Evolutionary conservation across 2,329 filamentous ascomycete genomes (phyloP).

Genomic region (Aspergillus floridensis): DNA sequence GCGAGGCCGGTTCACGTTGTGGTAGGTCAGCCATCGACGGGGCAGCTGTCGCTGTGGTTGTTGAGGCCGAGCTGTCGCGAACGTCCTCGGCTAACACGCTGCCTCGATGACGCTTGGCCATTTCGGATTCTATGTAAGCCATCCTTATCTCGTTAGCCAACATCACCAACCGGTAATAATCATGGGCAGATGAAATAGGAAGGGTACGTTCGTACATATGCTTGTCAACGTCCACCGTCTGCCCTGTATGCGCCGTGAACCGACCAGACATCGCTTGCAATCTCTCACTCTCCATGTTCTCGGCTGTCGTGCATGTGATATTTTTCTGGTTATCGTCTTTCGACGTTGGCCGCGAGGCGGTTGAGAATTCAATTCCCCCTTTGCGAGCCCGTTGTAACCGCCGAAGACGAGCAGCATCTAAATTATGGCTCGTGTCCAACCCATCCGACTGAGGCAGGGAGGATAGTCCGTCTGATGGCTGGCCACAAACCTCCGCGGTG

Average conservation of each 20-base stretch:
- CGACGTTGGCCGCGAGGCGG: conserved; percentile 26
- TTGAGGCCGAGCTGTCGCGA: conserved; percentile 6
- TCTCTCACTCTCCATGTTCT: conserved; percentile 34
- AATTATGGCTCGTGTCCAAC: conserved; percentile 20
- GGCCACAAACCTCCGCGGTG: conserved; percentile 9
- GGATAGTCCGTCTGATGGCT: conserved; percentile 9
- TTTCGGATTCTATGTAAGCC: conserved; percentile 64
- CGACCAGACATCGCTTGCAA: conserved; percentile 48
- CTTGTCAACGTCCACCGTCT: conserved; percentile 57
- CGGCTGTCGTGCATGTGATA: conserved; percentile 24
- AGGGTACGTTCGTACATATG: conserved; percentile 57
- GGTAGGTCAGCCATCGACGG: conserved; percentile 24
- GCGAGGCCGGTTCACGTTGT: conserved; percentile 50
- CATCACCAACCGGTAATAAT: conserved; percentile 16
- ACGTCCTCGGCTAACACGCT: conserved; percentile 18
- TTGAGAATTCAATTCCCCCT: conserved; percentile 48
- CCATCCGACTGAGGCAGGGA: conserved; percentile 14
- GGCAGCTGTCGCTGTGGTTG: conserved; percentile 13
- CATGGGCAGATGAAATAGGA: not conserved
- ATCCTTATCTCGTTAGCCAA: conserved; percentile 63
- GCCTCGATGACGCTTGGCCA: conserved; percentile 53
- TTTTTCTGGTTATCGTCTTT: conserved; percentile 16
- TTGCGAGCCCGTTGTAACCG: conserved; percentile 38
- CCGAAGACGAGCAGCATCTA: conserved; percentile 40
- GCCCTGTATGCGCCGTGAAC: conserved; percentile 59